A percentile compares a stretch with the other conserved stretches of the same genome.
Evolutionary conservation across 352 stramenopile genomes (phyloP).

Genomic region (Phytopythium litorale): DNA sequence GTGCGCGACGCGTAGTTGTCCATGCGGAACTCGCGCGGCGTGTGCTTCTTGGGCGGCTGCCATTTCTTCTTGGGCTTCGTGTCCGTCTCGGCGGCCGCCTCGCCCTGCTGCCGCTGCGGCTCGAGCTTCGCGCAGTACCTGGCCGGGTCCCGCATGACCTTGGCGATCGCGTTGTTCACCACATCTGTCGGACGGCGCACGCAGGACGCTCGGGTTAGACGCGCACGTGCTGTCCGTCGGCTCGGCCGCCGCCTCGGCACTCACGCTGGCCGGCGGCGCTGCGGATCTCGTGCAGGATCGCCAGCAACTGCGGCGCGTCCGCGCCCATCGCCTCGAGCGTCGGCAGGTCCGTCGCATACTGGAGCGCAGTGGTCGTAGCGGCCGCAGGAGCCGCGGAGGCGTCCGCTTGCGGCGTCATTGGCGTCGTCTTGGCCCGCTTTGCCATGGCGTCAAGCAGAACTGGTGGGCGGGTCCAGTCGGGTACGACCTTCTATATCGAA

Average conservation of each 20-base stretch:
- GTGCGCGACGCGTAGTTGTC: slow-evolving; percentile 69
- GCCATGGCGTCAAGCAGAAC: neutral
- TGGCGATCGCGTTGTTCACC: slow-evolving; percentile 67
- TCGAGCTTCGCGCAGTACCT: slow-evolving; percentile 9
- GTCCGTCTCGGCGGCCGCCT: neutral
- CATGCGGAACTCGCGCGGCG: slow-evolving; percentile 72
- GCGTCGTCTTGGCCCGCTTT: slow-evolving; percentile 6
- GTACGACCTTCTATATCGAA: neutral
- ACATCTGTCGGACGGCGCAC: slow-evolving; percentile 26
- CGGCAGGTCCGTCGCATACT: slow-evolving; percentile 18
- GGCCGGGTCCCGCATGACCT: slow-evolving; percentile 39
- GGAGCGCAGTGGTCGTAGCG: slow-evolving; percentile 7
- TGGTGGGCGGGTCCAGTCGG: neutral
- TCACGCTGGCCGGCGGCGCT: slow-evolving; percentile 57
- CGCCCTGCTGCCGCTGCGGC: slow-evolving; percentile 3
- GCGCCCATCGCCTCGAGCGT: slow-evolving; percentile 26
- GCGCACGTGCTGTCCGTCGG: neutral
- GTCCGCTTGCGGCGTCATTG: slow-evolving; percentile 5
- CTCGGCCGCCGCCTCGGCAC: slow-evolving; percentile 9
- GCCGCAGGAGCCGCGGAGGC: neutral
- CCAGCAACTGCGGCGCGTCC: slow-evolving; percentile 44
- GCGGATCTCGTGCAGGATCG: slow-evolving; percentile 63
- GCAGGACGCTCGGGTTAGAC: neutral
- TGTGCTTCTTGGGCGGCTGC: slow-evolving; percentile 49
- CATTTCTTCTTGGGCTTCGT: slow-evolving; percentile 26